Evolutionary conservation across 202 grass and related monocot species (phyloP), one percentile per base, ranked within the genome.

Genomic region (Panicum hallii): DNA sequence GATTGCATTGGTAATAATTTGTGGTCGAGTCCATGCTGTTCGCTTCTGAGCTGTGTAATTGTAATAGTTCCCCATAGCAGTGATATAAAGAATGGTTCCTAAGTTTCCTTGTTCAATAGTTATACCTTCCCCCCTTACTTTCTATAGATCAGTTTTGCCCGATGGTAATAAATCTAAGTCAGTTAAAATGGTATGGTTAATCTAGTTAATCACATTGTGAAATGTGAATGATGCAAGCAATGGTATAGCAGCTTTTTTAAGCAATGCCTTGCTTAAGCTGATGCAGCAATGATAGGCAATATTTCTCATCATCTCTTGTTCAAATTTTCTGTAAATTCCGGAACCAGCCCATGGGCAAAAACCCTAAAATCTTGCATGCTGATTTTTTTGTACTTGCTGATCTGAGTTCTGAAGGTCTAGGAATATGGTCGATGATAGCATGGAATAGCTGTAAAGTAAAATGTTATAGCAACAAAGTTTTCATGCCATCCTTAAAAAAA

Each of bases 1-100:
- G 84, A 52, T 81, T 88, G 79, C 68, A 65, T 56, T 90, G 70
- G 8, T 84, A 90, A 92, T 90, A 86, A 92, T 88, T 78, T 65
- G 75, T 64, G 75, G 85, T 87, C 3, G 71, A 85, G 50, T 85
- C 77, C 76, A 77, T 77, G 70, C 81, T 52, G 81, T 85, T 91
- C 71, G 56, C 81, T 77, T 87, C 85, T 84, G 89, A 84, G 81
- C 81, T 16, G 85, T 85, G 77, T 91, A 88, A 88, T 72, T 91
- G 89, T 91, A 91, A 87, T 85, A 86, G 71, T 76, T 46, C 70
- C 58, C 58, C 76, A 85, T 57, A 85, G 84, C 74, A 72, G 64
- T 77, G 63, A 66, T 81, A 83, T 80, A 84, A 75, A 91, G 82
- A 90, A 88, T 84, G 60, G 70, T 79, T 61, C 53, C 17, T 74